These are phyloP conservation scores for Lyophyllum shimeji DNA, from an alignment of 768 basidiomycete genomes.

Conservation along the genomic window DNA sequence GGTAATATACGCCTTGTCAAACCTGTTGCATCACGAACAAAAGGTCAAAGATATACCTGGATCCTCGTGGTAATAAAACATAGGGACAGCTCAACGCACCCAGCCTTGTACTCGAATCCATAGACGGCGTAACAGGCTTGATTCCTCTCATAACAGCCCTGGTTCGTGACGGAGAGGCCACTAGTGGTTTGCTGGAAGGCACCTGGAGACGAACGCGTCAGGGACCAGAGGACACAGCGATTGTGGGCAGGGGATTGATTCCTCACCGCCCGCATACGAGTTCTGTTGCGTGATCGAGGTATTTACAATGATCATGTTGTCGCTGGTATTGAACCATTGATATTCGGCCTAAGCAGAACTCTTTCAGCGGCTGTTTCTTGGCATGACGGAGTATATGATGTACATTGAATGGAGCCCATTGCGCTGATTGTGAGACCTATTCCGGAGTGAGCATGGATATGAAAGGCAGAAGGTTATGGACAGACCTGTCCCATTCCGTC, in stretches of 20 bases:
- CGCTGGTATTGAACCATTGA: constrained; percentile 49
- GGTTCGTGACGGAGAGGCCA: constrained; percentile 59
- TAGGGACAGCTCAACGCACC: constrained; percentile 30
- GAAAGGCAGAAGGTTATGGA: background rate
- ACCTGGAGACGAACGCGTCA: constrained; percentile 28
- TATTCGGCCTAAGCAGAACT: constrained; percentile 53
- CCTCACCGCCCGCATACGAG: constrained; percentile 58
- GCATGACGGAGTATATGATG: constrained; percentile 32
- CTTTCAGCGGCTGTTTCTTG: constrained; percentile 22
- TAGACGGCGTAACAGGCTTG: constrained; percentile 32
- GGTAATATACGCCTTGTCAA: constrained; percentile 52
- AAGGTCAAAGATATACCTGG: constrained; percentile 22
- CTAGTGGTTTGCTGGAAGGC: constrained; percentile 75
- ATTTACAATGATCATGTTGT: constrained; percentile 51
- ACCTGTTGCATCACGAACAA: constrained; percentile 28
- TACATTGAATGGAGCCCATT: constrained; percentile 65
- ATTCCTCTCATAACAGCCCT: constrained; percentile 57
- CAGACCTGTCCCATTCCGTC: constrained; percentile 25
- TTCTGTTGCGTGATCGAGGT: constrained; percentile 46
- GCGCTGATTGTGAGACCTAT: constrained; percentile 52
- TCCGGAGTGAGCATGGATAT: constrained; percentile 10
- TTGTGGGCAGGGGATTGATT: constrained; percentile 41
- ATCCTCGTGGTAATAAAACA: constrained; percentile 2
- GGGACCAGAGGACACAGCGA: constrained; percentile 26
- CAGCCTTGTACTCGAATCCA: constrained; percentile 53